Evolutionary conservation across 1,284 basidiomycete genomes (phyloP).

Genomic region (Ustilago shanxiensis): DNA sequence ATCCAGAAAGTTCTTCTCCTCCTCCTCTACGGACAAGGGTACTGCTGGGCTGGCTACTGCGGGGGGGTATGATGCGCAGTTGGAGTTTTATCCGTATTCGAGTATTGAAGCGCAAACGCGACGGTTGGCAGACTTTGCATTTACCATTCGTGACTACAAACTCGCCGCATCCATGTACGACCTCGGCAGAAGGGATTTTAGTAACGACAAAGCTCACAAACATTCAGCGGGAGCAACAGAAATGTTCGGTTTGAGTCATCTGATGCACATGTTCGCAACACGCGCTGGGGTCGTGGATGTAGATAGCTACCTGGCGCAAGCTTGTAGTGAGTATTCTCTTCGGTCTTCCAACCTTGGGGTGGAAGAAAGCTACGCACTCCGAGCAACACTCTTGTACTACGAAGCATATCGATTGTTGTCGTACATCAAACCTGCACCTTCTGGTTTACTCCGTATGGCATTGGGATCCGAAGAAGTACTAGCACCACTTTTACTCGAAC

Average conservation of each 20-base stretch:
- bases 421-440: conserved; percentile 47
- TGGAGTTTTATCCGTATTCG: conserved; percentile 70
- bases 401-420: conserved; percentile 53
- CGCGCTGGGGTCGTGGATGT: conserved; percentile 53
- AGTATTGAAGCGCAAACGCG: conserved; percentile 73
- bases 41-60: conserved; percentile 54
- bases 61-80: conserved; percentile 40
- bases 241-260: conserved; percentile 63
- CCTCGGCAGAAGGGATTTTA: conserved; percentile 74
- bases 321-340: conserved; percentile 41
- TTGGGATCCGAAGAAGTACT: conserved; percentile 72
- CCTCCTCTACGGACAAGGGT: conserved; percentile 38
- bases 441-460: conserved; percentile 56
- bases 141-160: conserved; percentile 89
- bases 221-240: conserved; percentile 65
- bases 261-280: conserved; percentile 55
- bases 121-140: conserved; percentile 93
- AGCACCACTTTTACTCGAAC: conserved; percentile 73
- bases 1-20: conserved; percentile 73
- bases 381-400: conserved; percentile 63
- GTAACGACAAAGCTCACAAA: conserved; percentile 60
- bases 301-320: conserved; percentile 54
- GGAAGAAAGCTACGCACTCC: conserved; percentile 48
- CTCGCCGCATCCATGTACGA: conserved; percentile 89
- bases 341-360: conserved; percentile 5